Percentiles rank a stretch among this genome's conserved stretches.
Evolutionary conservation across 2,329 filamentous ascomycete species (phyloP).

Genomic region (Aspergillus quadrilineatus): DNA sequence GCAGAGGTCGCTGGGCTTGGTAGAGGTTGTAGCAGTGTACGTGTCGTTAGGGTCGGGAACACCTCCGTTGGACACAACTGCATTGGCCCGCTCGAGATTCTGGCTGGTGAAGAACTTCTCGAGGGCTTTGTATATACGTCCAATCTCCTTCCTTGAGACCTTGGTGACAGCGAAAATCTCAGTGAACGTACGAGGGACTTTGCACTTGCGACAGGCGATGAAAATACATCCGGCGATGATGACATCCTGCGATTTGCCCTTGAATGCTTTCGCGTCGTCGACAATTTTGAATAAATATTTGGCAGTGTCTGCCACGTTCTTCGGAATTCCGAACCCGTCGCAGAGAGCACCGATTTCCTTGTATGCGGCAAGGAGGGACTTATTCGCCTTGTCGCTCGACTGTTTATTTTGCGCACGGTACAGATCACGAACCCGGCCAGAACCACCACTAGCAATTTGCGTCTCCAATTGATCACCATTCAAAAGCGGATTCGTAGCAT

Average conservation of each 20-base stretch:
- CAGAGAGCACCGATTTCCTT: constrained; percentile 86
- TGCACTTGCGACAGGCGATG: constrained; percentile 89
- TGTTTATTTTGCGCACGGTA: constrained; percentile 81
- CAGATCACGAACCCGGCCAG: constrained; percentile 69
- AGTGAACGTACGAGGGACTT: constrained; percentile 83
- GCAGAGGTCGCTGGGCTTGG: constrained; percentile 80
- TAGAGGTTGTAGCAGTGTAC: constrained; percentile 73
- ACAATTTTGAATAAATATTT: constrained; percentile 95
- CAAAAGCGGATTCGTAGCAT: constrained; percentile 83
- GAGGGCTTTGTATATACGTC: constrained; percentile 87
- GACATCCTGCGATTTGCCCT: constrained; percentile 90
- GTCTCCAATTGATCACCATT: constrained; percentile 89
- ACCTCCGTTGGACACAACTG: constrained; percentile 52
- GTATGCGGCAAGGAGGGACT: constrained; percentile 75
- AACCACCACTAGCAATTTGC: constrained; percentile 78
- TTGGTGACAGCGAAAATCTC: constrained; percentile 93
- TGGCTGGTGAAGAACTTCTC: constrained; percentile 82
- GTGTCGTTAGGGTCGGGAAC: constrained; percentile 52
- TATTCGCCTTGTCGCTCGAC: constrained; percentile 78
- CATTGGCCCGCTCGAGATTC: constrained; percentile 58
- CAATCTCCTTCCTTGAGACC: constrained; percentile 96
- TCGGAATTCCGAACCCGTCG: constrained; percentile 78
- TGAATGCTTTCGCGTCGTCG: constrained; percentile 89
- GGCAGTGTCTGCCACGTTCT: constrained; percentile 79
- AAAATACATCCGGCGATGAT: constrained; percentile 97